phyloP scores from a whole-genome alignment of 352 stramenopile species.

The Sclerospora graminicola region DNA sequence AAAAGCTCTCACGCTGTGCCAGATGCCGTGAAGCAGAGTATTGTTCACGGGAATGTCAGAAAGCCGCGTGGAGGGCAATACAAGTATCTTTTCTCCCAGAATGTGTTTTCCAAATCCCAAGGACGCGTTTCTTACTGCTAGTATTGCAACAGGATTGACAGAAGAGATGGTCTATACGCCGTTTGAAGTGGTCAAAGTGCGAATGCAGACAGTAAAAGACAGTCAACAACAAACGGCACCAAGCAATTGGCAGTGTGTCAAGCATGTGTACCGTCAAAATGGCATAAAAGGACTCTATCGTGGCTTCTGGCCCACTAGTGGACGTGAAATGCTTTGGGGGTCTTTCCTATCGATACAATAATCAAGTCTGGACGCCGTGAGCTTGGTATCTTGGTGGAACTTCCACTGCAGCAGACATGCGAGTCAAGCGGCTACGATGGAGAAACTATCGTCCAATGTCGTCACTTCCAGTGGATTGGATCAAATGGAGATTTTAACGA shows the following conservation, averaged over 20 bases:
- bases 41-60: conserved; percentile 78
- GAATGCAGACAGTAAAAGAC: conserved; percentile 47
- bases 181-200: conserved; percentile 68
- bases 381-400: no score
- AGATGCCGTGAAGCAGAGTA: conserved; percentile 62
- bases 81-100: conserved; percentile 53
- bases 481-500: no score
- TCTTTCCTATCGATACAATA: no score
- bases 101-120: no score
- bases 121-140: conserved; percentile 40
- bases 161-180: conserved; percentile 59
- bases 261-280: conserved; percentile 47
- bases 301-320: conserved; percentile 45
- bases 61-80: conserved; percentile 68
- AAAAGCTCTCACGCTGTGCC: conserved; percentile 52
- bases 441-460: no score
- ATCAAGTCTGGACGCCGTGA: no score
- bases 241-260: conserved; percentile 67
- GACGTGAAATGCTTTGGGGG: conserved; percentile 78
- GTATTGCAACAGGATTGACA: conserved; percentile 49
- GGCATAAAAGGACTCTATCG: conserved; percentile 63
- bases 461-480: no score
- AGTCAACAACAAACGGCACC: conserved; percentile 35
- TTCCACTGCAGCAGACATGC: no score
- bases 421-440: no score